Base-by-base conservation (phyloP, 2,329 filamentous ascomycete genomes). In the Botrytis porri region DNA sequence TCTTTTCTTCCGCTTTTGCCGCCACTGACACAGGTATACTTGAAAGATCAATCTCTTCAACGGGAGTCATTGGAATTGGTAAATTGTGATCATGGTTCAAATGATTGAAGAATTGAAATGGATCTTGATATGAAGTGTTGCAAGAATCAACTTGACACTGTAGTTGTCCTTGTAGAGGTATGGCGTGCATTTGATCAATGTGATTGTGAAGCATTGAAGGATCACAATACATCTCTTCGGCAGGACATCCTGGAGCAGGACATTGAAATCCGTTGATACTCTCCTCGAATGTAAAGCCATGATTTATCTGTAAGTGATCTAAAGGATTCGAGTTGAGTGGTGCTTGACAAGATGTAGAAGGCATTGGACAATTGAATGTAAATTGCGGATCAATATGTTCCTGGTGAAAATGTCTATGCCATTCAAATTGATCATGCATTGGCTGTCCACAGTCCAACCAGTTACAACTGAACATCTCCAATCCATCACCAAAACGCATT, bases 361-460 rank as follows among this genome's bases (percentile, higher is more conserved):
- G 75, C 32, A 80, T 74, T 32, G 79, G 79, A 70, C 80, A 81
- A 32, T 66, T 69, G 64, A 78, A 79, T 14, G 67, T 73, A 74
- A 80, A 75, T 69, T 80, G 78, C 25, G 80, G 77, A 71, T 79
- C 78, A 45, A 81, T 72, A 74, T 81, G 80, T 41, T 75, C 70
- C 22, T 74, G 66, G 60, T 80, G 78, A 37, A 80, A 75, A 71
- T 81, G 79, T 10, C 72, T 51, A 54, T 75, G 60, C 76, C 75
- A 79, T 32, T 78, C 76, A 25, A 78, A 65, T 43, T 76, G 73
- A 71, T 71, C 76, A 43, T 73, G 70, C 51, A 80, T 75, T 20
- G 71, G 59, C 39, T 76, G 73, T 22, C 75, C 74, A 70, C 80
- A 81, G 18, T 75, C 75, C 59, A 75, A 71, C 80, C 80, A 81